Evolutionary conservation across 768 basidiomycete species (phyloP), one percentile per base, ranked within the genome.

Genomic region (Pleurotus tuber-regium): DNA sequence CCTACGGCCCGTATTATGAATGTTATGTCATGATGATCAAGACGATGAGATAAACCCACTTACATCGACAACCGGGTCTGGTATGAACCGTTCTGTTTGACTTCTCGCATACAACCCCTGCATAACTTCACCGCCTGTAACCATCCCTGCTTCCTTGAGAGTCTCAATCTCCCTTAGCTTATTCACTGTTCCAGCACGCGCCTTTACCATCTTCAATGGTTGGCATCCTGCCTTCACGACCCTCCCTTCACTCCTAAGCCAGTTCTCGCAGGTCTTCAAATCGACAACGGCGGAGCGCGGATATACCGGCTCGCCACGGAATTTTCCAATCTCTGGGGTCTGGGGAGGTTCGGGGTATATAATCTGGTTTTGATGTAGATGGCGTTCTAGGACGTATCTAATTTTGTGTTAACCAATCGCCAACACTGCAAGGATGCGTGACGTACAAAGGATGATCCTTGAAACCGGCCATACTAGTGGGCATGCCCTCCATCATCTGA

Each of bases 231-330:
- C 74, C 57, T 78, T 79, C 56, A 98, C 74, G 50, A 70, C 70
- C 40, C 92, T 78, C 1, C 97, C 97, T 50, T 82, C 76, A 30
- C 66, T 80, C 6, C 95, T 82, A 84, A 96, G 86, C 93, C 94
- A 99, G 59, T 88, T 95, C 67, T 98, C 97, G 25, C 89, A 81
- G 8, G 91, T 88, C 70, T 95, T 96, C 42, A 98, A 80, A 4
- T 82, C 69, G n/a, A 95, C 73, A 11, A 99, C 89, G 35, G 86
- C 79, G 2, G 84, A 80, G 36, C 96, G 84, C 31, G 91, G 80
- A 66, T 91, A 98, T 19, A 99, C 96, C 9, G 92, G 72, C 66
- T 97, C 92, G 49, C 94, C 96, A 50, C 88, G 84, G 73, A 98
- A 98, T 59, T 88, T 87, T 39, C 95, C 96, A 47, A 96, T 72